phyloP scores from a whole-genome alignment of 345 rosid genomes.

The Linum lewisii region DNA sequence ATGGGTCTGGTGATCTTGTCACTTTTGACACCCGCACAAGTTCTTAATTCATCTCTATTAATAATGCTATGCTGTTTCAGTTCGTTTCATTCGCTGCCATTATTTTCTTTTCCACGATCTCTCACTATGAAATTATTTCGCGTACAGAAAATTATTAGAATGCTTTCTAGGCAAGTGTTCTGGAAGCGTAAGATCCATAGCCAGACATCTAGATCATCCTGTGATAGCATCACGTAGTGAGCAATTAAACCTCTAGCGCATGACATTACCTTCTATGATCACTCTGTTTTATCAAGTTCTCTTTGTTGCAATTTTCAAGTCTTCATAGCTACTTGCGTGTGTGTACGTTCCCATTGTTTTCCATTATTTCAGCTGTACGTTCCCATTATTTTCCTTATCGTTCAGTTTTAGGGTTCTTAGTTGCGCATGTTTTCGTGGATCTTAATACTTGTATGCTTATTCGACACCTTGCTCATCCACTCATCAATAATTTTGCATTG shows the following conservation, averaged over 20 bases:
- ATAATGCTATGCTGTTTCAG: no score
- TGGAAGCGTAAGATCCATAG: slow-evolving; percentile 81
- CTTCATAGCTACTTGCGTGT: slow-evolving; percentile 81
- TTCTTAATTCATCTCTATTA: slow-evolving; percentile 12
- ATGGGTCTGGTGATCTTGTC: slow-evolving; percentile 90
- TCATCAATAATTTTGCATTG: neutral
- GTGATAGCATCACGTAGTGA: slow-evolving; percentile 91
- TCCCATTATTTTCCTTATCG: neutral
- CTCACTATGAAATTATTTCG: slow-evolving; percentile 7
- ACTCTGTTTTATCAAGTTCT: no score
- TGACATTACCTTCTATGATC: no score
- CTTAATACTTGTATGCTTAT: no score
- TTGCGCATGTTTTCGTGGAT: no score
- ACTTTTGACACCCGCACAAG: slow-evolving; percentile 86
- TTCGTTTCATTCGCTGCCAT: no score
- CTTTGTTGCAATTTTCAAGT: slow-evolving; percentile 33
- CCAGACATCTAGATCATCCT: slow-evolving; percentile 65
- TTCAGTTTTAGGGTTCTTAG: no score
- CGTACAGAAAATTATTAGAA: slow-evolving; percentile 68
- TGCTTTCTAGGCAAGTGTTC: slow-evolving; percentile 86
- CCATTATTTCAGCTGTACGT: slow-evolving; percentile 66
- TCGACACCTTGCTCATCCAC: no score
- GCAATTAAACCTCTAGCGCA: slow-evolving; percentile 1
- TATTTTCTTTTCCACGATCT: neutral
- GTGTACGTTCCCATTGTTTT: no score